Conservation (phyloP, 768 basidiomycete genomes). For the Tulasnella sp. region DNA sequence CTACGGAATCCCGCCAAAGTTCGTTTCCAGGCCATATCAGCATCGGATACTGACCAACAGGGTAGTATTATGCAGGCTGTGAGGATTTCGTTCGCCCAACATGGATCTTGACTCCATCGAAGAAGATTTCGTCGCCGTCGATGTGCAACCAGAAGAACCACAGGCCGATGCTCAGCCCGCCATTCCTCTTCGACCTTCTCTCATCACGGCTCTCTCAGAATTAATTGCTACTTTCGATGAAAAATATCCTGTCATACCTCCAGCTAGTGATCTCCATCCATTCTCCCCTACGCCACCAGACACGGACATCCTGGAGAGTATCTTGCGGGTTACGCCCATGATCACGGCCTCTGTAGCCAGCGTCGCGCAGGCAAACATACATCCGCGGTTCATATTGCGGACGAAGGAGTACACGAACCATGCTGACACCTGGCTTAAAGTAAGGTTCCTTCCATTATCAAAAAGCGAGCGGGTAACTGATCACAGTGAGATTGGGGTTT, state of each 20-base stretch:
- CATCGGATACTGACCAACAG: background rate
- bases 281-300: constrained; percentile 28
- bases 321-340: constrained; percentile 1
- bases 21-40: background rate
- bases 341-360: constrained; percentile 18
- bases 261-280: constrained; percentile 1
- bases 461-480: background rate
- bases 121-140: constrained; percentile 15
- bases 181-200: constrained; percentile 11
- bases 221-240: constrained; percentile 23
- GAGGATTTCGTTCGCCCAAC: background rate
- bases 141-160: constrained; percentile 15
- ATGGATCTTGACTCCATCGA: constrained; percentile 23
- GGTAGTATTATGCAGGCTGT: background rate
- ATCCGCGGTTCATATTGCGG: background rate
- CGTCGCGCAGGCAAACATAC: background rate
- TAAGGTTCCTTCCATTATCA: background rate
- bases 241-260: constrained; percentile 15
- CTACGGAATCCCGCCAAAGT: background rate
- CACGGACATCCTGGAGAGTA: constrained; percentile 25
- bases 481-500: background rate
- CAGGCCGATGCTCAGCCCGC: background rate
- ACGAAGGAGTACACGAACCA: constrained; percentile 26
- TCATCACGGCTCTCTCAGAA: constrained; percentile 19
- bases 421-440: constrained; percentile 18